phyloP scores from a whole-genome alignment of 1,139 yeast genomes.

The Debaryomyces udenii region DNA sequence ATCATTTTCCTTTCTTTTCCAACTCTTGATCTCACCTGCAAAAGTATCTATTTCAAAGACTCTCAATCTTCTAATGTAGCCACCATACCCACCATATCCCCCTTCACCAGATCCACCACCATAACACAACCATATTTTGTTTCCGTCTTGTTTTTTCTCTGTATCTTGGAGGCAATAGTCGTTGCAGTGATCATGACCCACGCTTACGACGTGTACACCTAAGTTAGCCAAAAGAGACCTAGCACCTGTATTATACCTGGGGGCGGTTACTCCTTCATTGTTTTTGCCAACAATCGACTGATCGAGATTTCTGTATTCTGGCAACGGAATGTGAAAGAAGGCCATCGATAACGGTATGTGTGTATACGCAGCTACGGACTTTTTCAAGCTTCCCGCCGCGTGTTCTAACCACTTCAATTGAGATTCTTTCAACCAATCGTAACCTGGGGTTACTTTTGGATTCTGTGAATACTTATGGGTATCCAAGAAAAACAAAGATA shows the following conservation, averaged over 20 bases:
- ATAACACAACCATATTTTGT: constrained; percentile 80
- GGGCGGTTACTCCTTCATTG: constrained; percentile 79
- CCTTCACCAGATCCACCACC: constrained; percentile 96
- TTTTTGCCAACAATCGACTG: constrained; percentile 58
- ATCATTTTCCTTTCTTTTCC: constrained; percentile 68
- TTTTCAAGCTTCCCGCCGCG: constrained; percentile 36
- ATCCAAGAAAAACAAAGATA: constrained; percentile 76
- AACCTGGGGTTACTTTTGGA: constrained; percentile 72
- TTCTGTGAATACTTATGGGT: constrained; percentile 72
- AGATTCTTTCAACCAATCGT: constrained; percentile 80
- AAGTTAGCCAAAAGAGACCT: constrained; percentile 56
- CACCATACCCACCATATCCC: constrained; percentile 91
- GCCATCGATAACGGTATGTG: constrained; percentile 72
- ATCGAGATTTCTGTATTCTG: constrained; percentile 67
- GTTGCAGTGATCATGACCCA: constrained; percentile 95
- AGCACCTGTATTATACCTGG: constrained; percentile 68
- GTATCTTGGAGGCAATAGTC: constrained; percentile 75
- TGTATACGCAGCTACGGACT: constrained; percentile 36
- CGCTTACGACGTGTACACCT: constrained; percentile 73
- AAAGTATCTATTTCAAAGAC: constrained; percentile 65
- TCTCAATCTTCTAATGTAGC: constrained; percentile 75
- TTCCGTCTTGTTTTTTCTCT: constrained; percentile 28
- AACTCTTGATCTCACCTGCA: constrained; percentile 57
- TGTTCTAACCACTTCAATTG: constrained; percentile 65
- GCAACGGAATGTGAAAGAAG: constrained; percentile 90